Evolutionary conservation across 768 basidiomycete genomes (phyloP), one percentile per base, ranked within the genome.

Genomic region (Auriculariales sp.): DNA sequence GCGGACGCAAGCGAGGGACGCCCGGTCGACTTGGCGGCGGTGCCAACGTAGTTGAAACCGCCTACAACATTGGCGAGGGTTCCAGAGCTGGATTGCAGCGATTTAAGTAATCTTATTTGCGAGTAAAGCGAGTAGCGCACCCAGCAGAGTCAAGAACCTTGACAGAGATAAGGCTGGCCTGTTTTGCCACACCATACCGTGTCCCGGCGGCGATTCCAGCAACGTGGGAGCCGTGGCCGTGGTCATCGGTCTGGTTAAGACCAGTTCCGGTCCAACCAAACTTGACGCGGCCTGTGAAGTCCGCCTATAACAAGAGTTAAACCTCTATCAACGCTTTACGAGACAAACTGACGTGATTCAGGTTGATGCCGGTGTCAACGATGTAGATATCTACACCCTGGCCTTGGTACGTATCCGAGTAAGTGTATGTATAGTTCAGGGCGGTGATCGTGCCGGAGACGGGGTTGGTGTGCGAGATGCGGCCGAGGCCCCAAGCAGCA

Each of bases 401-500:
- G 22, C 54, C 54, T 27, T 32, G 25, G 6, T 30, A 25, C 9
- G 12, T 22, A 25, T 25, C 19, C 7, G 17, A 14, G 17, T 44
- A 39, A 11, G 28, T 36, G 48, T 53, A 54, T 7, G 48, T 52
- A 48, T 49, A 54, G 12, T 36, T 49, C 31, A 54, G 47, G 2
- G 51, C 39, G 27, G 39, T 50, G 42, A 28, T 28, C 11, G 24
- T 42, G 34, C 36, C 30, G 24, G 36, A 27, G n/a, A 54, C 14
- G 11, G 24, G 29, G 31, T 32, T 39, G 11, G 22, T 12, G 24
- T 45, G 47, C 3, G 33, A 39, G 35, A 54, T 48, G 22, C 54
- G 47, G n/a, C 34, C 34, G 3, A 54, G 42, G 25, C 54, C 54
- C 54, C 54, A 54, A 6, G 54, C 46, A 14, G 54, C 51, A 35